Conservation (phyloP, 2,329 filamentous ascomycete genomes). For the Scytalidium sp. region DNA sequence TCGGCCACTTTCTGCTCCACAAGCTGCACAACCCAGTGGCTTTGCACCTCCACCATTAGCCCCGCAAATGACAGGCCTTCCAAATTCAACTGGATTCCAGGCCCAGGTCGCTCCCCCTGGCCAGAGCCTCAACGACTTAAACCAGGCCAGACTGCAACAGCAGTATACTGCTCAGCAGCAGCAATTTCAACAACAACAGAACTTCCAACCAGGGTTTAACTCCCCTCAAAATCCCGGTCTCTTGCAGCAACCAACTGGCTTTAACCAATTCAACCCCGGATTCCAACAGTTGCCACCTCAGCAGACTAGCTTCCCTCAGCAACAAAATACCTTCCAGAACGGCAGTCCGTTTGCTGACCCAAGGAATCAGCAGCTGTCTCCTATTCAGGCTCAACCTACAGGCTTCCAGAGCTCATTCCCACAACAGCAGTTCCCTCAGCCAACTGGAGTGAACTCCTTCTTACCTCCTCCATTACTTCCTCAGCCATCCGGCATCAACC, state of each 20-base stretch:
- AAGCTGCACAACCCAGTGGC: constrained; percentile 69
- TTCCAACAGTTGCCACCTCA: constrained; percentile 33
- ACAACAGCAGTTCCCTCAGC: constrained; percentile 31
- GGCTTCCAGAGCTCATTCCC: constrained; percentile 45
- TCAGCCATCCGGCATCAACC: constrained; percentile 51
- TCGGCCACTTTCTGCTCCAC: constrained; percentile 82
- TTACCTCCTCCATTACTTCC: constrained; percentile 59
- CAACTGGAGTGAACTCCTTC: constrained; percentile 50
- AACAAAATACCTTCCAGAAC: constrained; percentile 49
- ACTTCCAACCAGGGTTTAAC: constrained; percentile 47
- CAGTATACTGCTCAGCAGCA: constrained; percentile 45
- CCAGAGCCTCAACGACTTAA: constrained; percentile 73
- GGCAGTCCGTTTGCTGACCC: constrained; percentile 55
- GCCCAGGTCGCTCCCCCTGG: constrained; percentile 67
- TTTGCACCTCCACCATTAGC: constrained; percentile 75
- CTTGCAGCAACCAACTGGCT: constrained; percentile 44
- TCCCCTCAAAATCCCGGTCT: constrained; percentile 28
- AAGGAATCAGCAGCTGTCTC: constrained; percentile 48
- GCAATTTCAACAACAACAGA: constrained; percentile 59
- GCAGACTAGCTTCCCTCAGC: constrained; percentile 35
- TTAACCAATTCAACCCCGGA: constrained; percentile 26
- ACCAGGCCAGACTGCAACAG: constrained; percentile 63
- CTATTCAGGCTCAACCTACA: constrained; percentile 46
- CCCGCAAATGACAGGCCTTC: constrained; percentile 77
- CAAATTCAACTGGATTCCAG: constrained; percentile 45